phyloP scores from a whole-genome alignment of 202 grass and related monocot genomes.

The Carex sylvatica region DNA sequence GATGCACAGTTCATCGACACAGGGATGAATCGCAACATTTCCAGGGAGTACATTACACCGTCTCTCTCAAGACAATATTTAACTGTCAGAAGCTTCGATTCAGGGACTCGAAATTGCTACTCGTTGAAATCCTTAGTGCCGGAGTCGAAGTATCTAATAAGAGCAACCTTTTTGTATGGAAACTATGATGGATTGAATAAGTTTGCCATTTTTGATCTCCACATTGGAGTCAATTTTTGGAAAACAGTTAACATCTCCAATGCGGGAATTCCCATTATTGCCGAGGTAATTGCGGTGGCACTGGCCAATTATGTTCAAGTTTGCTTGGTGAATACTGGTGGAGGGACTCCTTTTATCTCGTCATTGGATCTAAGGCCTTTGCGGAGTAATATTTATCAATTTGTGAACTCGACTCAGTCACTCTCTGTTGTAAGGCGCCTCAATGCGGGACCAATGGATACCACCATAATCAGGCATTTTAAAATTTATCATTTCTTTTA shows the following conservation, averaged over 20 bases:
- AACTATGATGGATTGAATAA: slow-evolving; percentile 36
- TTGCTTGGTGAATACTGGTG: slow-evolving; percentile 33
- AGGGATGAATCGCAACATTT: not conserved
- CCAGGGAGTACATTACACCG: not conserved
- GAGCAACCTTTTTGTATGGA: slow-evolving; percentile 38
- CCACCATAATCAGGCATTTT: slow-evolving; percentile 18
- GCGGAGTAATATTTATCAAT: slow-evolving; percentile 31
- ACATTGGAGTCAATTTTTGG: slow-evolving; percentile 42
- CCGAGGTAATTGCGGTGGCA: slow-evolving; percentile 23
- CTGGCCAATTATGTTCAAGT: not conserved
- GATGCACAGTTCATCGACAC: slow-evolving; percentile 25
- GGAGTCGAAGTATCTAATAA: slow-evolving; percentile 26
- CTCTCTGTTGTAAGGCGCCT: not conserved
- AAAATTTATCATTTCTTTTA: not conserved
- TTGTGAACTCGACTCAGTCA: slow-evolving; percentile 35
- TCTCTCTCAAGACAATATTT: not conserved
- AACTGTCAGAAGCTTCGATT: slow-evolving; percentile 25
- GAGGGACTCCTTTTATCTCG: slow-evolving; percentile 50
- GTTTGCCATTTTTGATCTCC: slow-evolving; percentile 31
- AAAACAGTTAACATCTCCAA: slow-evolving; percentile 18
- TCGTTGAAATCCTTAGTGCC: slow-evolving; percentile 4
- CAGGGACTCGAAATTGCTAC: slow-evolving; percentile 27
- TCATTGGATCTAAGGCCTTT: slow-evolving; percentile 39
- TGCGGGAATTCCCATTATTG: not conserved
- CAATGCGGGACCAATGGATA: slow-evolving; percentile 26